A percentile compares a stretch with the other conserved stretches of the same genome.
Conservation (phyloP, 78 protist genomes). For the Tieghemostelium lacteum region DNA sequence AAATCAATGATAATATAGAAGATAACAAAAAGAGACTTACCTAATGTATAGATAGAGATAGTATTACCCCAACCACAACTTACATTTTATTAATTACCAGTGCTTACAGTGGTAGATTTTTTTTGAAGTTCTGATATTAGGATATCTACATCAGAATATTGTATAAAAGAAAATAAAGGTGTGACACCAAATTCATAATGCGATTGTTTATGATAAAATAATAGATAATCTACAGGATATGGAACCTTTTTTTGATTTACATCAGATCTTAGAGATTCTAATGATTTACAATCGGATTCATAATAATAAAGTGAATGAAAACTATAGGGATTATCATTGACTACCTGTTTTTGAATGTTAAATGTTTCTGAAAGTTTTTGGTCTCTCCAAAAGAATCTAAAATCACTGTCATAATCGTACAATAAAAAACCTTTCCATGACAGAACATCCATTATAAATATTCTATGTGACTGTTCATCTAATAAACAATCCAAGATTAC, state of each 20-base stretch:
- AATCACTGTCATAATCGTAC: constrained; percentile 82
- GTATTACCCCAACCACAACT: too few relatives aligned
- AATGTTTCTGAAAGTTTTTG: constrained; percentile 65
- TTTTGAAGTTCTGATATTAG: too few relatives aligned
- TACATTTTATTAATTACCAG: too few relatives aligned
- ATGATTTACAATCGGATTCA: not conserved
- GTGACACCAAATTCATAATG: constrained; percentile 73
- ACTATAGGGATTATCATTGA: not conserved
- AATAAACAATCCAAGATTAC: constrained; percentile 60
- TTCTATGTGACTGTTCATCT: not conserved
- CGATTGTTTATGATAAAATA: constrained; percentile 56
- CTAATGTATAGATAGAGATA: too few relatives aligned
- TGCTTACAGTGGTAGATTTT: too few relatives aligned
- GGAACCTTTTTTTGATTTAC: not conserved
- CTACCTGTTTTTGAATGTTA: not conserved
- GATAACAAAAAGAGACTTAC: not conserved
- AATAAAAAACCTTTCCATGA: constrained; percentile 79
- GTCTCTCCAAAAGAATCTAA: constrained; percentile 82
- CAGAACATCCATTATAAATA: constrained; percentile 78
- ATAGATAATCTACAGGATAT: constrained; percentile 24
- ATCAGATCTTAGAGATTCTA: constrained; percentile 10
- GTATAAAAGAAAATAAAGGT: constrained; percentile 46
- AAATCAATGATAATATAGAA: not conserved
- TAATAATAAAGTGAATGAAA: constrained; percentile 27
- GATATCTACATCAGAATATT: too few relatives aligned